Conservation (phyloP, 2,329 filamentous ascomycete genomes). For the Penicillium sp. region DNA sequence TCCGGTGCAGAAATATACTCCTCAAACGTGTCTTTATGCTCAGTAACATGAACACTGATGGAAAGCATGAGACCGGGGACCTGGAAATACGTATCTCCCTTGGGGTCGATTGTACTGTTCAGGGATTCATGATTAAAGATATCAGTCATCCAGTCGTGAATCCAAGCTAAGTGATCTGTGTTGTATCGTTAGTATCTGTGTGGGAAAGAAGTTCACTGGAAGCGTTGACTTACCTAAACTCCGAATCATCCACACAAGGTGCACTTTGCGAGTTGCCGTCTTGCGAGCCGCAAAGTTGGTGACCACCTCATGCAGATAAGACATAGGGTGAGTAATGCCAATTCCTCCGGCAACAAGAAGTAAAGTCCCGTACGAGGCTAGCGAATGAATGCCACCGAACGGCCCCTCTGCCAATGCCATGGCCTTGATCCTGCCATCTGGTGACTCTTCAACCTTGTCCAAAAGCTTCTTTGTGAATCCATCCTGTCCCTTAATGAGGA, state of each 20-base stretch:
- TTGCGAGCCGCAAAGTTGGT: conserved; percentile 27
- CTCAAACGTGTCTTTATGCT: conserved; percentile 27
- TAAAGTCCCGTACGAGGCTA: conserved; percentile 38
- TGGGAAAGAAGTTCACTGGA: too few relatives aligned
- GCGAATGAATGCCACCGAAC: conserved; percentile 38
- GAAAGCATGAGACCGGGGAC: conserved; percentile 31
- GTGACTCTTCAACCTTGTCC: conserved; percentile 30
- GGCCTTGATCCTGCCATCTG: conserved; percentile 29
- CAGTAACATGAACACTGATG: conserved; percentile 35
- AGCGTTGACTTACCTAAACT: conserved; percentile 29
- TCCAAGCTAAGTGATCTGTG: conserved; percentile 39
- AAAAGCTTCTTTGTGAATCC: conserved; percentile 40
- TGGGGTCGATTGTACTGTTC: conserved; percentile 20
- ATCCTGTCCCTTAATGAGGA: conserved; percentile 38
- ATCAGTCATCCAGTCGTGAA: conserved; percentile 40
- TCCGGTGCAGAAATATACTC: conserved; percentile 28
- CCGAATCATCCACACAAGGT: conserved; percentile 39
- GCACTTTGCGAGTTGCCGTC: conserved; percentile 33
- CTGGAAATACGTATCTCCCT: conserved; percentile 31
- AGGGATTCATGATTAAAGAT: conserved; percentile 34
- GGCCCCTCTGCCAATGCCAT: conserved; percentile 40
- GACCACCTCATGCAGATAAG: conserved; percentile 37
- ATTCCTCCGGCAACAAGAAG: conserved; percentile 43
- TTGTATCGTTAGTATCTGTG: conserved; percentile 3
- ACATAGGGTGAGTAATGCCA: conserved; percentile 43